These are phyloP conservation scores for Naegleria fowleri DNA, from an alignment of 208 protist species.

Conservation along the genomic window DNA sequence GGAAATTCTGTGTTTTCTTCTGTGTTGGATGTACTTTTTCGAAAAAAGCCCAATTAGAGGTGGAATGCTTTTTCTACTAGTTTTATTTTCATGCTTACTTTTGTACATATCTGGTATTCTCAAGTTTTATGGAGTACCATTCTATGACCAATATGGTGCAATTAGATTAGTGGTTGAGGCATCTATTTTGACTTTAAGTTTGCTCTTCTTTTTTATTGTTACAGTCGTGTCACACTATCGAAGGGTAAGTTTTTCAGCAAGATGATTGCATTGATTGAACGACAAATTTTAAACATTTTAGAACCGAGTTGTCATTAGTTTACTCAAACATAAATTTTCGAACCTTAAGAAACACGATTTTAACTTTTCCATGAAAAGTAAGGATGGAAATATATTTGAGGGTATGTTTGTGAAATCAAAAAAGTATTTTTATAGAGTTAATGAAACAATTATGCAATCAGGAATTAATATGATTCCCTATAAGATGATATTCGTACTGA, in stretches of 20 bases:
- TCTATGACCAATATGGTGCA: not conserved
- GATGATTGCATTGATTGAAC: too few species aligned
- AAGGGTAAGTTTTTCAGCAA: not conserved
- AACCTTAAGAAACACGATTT: not conserved
- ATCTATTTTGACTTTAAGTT: not conserved
- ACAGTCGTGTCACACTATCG: not conserved
- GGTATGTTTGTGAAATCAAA: not conserved
- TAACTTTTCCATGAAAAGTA: constrained; percentile 17
- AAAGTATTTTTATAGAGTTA: too few species aligned
- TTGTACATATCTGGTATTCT: not conserved
- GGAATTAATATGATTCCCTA: constrained; percentile 26
- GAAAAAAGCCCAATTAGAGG: not conserved
- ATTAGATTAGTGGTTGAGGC: not conserved
- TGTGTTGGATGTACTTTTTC: not conserved
- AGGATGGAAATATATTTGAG: constrained; percentile 20
- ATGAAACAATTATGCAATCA: too few species aligned
- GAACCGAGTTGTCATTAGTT: not conserved
- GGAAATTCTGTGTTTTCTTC: not conserved
- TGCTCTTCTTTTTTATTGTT: not conserved
- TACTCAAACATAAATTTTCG: not conserved
- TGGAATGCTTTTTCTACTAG: not conserved
- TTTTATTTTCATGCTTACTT: not conserved
- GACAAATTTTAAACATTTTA: not conserved
- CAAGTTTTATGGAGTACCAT: not conserved
- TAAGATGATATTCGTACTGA: not conserved